Conservation (phyloP, 1,139 yeast species). For the Blastobotrys niveus region DNA sequence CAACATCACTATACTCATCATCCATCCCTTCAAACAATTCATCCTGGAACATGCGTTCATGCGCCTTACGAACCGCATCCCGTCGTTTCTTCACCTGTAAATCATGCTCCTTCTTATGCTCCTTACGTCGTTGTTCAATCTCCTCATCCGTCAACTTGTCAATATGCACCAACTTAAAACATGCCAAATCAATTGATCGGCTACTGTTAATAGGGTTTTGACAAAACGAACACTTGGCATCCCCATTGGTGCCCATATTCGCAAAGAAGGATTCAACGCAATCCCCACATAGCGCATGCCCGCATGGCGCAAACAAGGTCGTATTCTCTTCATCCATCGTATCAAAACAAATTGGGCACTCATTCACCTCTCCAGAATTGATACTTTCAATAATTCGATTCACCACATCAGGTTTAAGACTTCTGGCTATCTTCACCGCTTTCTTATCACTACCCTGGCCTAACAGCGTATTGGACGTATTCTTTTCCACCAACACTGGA, state of each 20-base stretch:
- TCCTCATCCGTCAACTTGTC: slow-evolving; percentile 22
- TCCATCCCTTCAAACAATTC: slow-evolving; percentile 7
- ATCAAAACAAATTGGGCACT: slow-evolving; percentile 69
- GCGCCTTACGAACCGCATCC: slow-evolving; percentile 5
- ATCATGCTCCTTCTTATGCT: slow-evolving; percentile 7
- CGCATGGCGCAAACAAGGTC: slow-evolving; percentile 30
- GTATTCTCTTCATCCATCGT: slow-evolving; percentile 46
- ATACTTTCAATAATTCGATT: background rate
- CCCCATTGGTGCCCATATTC: slow-evolving; percentile 9
- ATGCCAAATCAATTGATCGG: slow-evolving; percentile 23
- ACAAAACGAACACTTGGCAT: slow-evolving; percentile 21
- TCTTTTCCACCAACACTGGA: slow-evolving; percentile 57
- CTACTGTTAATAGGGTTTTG: slow-evolving; percentile 19
- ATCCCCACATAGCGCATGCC: slow-evolving; percentile 32
- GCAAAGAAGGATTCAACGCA: slow-evolving; percentile 26
- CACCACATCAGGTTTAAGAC: background rate
- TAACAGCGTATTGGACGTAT: slow-evolving; percentile 33
- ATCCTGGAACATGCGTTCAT: slow-evolving; percentile 6
- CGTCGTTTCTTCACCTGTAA: background rate
- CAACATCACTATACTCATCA: slow-evolving; percentile 5
- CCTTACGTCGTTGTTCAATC: slow-evolving; percentile 18
- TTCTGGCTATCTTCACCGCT: slow-evolving; percentile 21
- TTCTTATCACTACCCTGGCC: slow-evolving; percentile 15
- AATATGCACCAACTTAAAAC: slow-evolving; percentile 26
- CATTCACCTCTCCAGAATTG: slow-evolving; percentile 34